Conservation (phyloP, 2,329 filamentous ascomycete species). For the Pyrenophora teres region DNA sequence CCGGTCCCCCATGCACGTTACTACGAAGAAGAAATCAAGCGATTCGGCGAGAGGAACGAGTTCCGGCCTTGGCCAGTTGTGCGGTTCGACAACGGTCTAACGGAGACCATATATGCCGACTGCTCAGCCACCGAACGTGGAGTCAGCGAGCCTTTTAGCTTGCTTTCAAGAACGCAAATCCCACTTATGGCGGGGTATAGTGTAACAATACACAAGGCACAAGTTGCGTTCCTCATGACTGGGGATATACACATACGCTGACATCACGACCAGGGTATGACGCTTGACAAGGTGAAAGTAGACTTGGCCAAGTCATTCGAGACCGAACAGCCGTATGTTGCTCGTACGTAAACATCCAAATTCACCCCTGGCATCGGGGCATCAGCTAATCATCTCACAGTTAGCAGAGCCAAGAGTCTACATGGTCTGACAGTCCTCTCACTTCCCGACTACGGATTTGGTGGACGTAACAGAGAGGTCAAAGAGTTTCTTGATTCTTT, state of each 20-base stretch:
- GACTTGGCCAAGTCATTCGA: constrained; percentile 59
- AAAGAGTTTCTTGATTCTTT: no score
- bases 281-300: constrained; percentile 62
- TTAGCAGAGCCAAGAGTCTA: constrained; percentile 59
- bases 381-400: constrained; percentile 13
- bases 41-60: constrained; percentile 45
- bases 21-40: constrained; percentile 46
- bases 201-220: constrained; percentile 65
- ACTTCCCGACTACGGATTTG: no score
- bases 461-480: no score
- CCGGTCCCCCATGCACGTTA: constrained; percentile 48
- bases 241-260: no score
- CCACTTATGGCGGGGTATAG: constrained; percentile 66
- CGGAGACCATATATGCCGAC: constrained; percentile 56
- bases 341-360: constrained; percentile 32
- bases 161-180: constrained; percentile 63
- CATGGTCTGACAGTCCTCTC: constrained; percentile 47
- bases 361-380: no score
- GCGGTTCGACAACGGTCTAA: constrained; percentile 55
- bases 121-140: constrained; percentile 57
- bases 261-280: constrained; percentile 51
- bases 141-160: constrained; percentile 52
- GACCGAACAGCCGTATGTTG: constrained; percentile 65
- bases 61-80: constrained; percentile 57
- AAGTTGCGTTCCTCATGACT: constrained; percentile 36